Base-by-base conservation (phyloP, 2,329 filamentous ascomycete genomes). In the Claviceps spartinae region DNA sequence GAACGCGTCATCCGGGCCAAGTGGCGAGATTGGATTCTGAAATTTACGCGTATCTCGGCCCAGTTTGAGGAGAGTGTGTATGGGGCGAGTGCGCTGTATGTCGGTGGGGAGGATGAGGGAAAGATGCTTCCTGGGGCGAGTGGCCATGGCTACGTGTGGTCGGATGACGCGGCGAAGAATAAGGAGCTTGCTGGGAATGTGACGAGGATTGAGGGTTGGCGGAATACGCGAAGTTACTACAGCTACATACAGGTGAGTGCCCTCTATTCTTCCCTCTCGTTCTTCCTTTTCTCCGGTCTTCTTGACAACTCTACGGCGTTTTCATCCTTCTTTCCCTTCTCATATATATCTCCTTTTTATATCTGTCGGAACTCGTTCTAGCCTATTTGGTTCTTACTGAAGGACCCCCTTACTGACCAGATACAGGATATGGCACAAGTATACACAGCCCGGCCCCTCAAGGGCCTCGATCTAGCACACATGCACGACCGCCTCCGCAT, bases 11-110 rank as follows among this genome's bases (percentile, higher is more conserved):
- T 98, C 52, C 80, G 93, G 22, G 83, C 88, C 36, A 96, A 95
- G 69, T 97, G 90, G 86, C 82, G 90, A 18, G 86, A 88, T 55
- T 98, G 93, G 83, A 84, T 97, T n/a, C 76, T 85, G 52, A 93
- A 90, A 65, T 97, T 98, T 63, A 93, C 89, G 0, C 83, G 93
- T 47, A 85, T 98, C 47, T 84, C 93, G 1, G 88, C 93, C 1
- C 88, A 90, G 13, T 97, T 97, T 58, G 93, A 98, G 65, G 93
- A 98, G 69, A 85, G 81, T 38, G 93, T 98, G 4, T 98, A 95
- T 62, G 94, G 93, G 30, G 88, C 88, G 13, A 94, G 87, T 54
- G 88, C 90, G 37, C 74, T 98, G 37, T 88, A 90, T 62, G 88
- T 95, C 54, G 87, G 86, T 5, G 81, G 83, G 13, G 85, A 88